Conservation (phyloP, 2,329 filamentous ascomycete genomes). For the Thelonectria discophora region DNA sequence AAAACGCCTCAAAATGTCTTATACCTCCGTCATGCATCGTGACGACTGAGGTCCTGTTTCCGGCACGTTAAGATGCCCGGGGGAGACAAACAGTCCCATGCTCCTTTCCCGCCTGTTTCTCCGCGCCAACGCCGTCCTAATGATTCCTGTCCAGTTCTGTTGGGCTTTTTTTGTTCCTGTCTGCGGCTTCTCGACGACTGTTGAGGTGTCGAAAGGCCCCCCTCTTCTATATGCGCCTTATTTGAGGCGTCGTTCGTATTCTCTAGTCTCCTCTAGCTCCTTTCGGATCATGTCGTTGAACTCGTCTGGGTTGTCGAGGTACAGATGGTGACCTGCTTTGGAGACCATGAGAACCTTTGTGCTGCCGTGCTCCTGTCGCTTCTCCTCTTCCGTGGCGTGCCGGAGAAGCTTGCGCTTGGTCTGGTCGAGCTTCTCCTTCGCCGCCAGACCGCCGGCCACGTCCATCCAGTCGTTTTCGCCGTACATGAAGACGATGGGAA, state of each 20-base stretch:
- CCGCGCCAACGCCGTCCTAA: slow-evolving; percentile 33
- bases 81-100: slow-evolving; percentile 18
- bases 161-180: neutral
- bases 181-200: neutral
- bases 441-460: slow-evolving; percentile 81
- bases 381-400: slow-evolving; percentile 73
- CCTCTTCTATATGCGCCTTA: neutral
- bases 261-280: slow-evolving; percentile 62
- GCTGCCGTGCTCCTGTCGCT: slow-evolving; percentile 76
- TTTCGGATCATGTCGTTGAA: slow-evolving; percentile 64
- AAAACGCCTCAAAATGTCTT: slow-evolving; percentile 34
- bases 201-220: neutral
- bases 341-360: slow-evolving; percentile 83
- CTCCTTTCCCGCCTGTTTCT: slow-evolving; percentile 18
- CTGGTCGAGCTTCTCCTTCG: slow-evolving; percentile 79
- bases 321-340: slow-evolving; percentile 67
- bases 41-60: slow-evolving; percentile 23
- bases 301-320: slow-evolving; percentile 66
- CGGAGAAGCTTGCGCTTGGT: slow-evolving; percentile 68
- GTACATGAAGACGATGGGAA: slow-evolving; percentile 93
- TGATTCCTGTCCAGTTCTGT: slow-evolving; percentile 4
- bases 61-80: slow-evolving; percentile 21
- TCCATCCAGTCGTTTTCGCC: slow-evolving; percentile 99
- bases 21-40: slow-evolving; percentile 24
- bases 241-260: slow-evolving; percentile 41